Conservation (phyloP, 2,329 filamentous ascomycete species). For the Hypoxylon sp. region DNA sequence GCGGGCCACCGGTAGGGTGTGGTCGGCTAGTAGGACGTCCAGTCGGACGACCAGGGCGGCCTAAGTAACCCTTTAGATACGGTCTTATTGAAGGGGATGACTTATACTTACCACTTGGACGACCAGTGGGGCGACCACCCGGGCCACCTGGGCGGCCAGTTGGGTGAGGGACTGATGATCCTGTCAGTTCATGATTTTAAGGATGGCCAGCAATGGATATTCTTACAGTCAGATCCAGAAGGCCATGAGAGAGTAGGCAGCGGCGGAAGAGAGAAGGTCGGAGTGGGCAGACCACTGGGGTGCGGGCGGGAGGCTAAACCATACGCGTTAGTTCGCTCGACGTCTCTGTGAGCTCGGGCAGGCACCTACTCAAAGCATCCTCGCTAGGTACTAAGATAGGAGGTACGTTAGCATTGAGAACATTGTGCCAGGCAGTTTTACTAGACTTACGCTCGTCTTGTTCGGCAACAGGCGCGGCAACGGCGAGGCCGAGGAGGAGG, state of each 20-base stretch:
- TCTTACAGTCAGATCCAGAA: constrained; percentile 36
- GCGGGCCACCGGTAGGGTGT: constrained; percentile 17
- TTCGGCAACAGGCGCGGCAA: constrained; percentile 31
- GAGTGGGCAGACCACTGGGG: constrained; percentile 16
- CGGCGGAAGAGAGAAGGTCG: constrained; percentile 19
- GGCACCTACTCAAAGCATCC: constrained; percentile 18
- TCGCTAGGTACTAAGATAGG: constrained; percentile 9
- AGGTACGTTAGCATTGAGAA: constrained; percentile 9
- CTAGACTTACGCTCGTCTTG: constrained; percentile 21
- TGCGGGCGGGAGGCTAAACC: constrained; percentile 3
- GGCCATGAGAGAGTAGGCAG: constrained; percentile 22
- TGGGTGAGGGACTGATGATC: constrained; percentile 30
- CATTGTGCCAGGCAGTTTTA: background rate
- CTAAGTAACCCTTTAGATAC: constrained; percentile 2
- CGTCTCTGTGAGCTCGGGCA: background rate
- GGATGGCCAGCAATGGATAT: background rate
- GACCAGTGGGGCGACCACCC: constrained; percentile 1
- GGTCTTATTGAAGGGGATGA: background rate
- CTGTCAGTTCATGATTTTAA: constrained; percentile 11
- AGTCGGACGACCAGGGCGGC: constrained; percentile 18
- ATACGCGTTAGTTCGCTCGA: background rate
- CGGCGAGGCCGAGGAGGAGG: constrained; percentile 37
- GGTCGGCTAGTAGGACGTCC: constrained; percentile 22
- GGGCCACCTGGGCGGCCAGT: constrained; percentile 24
- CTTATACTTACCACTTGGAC: constrained; percentile 12